A percentile compares a stretch with the other conserved stretches of the same genome.
Evolutionary conservation across 768 basidiomycete species (phyloP).

Genomic region (Pisolithus albus): DNA sequence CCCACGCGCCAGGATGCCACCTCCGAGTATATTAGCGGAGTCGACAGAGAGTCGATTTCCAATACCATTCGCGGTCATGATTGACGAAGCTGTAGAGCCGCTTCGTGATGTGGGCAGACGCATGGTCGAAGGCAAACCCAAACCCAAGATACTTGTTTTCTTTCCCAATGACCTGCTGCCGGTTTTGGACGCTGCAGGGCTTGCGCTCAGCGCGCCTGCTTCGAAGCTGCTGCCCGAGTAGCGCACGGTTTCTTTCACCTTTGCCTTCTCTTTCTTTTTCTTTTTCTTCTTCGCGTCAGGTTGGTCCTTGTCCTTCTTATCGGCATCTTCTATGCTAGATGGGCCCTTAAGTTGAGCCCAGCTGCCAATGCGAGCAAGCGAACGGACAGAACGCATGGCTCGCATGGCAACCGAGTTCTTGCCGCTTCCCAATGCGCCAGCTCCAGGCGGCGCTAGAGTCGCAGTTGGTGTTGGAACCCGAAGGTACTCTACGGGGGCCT

Average conservation of each 20-base stretch:
- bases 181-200: conserved; percentile 19
- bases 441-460: conserved; percentile 34
- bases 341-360: conserved; percentile 55
- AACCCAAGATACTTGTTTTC: conserved; percentile 55
- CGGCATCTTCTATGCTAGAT: conserved; percentile 26
- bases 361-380: conserved; percentile 63
- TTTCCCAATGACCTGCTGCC: conserved; percentile 35
- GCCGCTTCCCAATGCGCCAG: conserved; percentile 16
- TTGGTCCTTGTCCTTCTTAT: conserved; percentile 23
- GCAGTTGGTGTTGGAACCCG: conserved; percentile 19
- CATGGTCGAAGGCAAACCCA: conserved; percentile 54
- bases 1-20: conserved; percentile 26
- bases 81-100: conserved; percentile 33
- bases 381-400: conserved; percentile 70
- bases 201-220: conserved; percentile 46
- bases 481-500: conserved; percentile 6
- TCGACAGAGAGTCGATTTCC: conserved; percentile 25
- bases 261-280: conserved; percentile 35
- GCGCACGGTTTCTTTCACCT: conserved; percentile 31
- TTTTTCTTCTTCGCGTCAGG: conserved; percentile 30
- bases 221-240: conserved; percentile 63
- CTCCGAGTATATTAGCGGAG: conserved; percentile 24
- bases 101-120: conserved; percentile 34
- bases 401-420: conserved; percentile 68
- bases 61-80: conserved; percentile 11